Evolutionary conservation across 2,329 filamentous ascomycete genomes (phyloP), one percentile per base, ranked within the genome.

Genomic region (Podosphaera fusca): DNA sequence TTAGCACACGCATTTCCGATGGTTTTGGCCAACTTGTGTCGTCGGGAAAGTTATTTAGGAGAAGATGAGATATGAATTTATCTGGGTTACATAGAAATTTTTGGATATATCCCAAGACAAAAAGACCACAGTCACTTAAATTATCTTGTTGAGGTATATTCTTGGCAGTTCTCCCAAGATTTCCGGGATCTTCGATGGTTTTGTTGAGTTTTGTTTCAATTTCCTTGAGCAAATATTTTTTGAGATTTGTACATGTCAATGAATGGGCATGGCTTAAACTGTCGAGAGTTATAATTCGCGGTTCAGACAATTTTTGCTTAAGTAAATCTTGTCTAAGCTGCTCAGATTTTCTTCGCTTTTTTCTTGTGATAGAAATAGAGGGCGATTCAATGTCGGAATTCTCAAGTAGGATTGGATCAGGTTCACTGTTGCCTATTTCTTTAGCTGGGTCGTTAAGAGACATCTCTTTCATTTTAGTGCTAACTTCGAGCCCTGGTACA

Each of bases 61-160:
- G 71, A 21, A 94, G 71, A 59, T 78, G 81, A 29, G 71, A 70
- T 14, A 85, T 74, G 61, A 94, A 92, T 0, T 66, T 68, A 60
- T 86, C 79, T 0, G 90, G 90, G 59, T 87, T 71, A 56, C 79
- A 74, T 14, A 94, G 75, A 61, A 98, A 95, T 61, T 85, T 81
- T 61, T 87, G 78, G 56, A 94, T 74, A 64, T 96, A 98, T 2
- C 82, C 84, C 3, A 95, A 72, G 2, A 96, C 72, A 63, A 85
- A 98, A 0, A 95, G 72, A 7, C 92, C 92, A 64, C 92, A 98
- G 67, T 98, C 92, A 60, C 79, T 89, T 63, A 77, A 85, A 65
- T 98, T 96, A 54, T 79, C 71, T 68, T 98, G 92, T 59, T 77
- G 71, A 0, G 92, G 90, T 12, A 95, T 82, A 6, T 76, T 74